These are phyloP conservation scores for Lenzites betulinus DNA, from an alignment of 768 basidiomycete genomes.

Conservation along the genomic window DNA sequence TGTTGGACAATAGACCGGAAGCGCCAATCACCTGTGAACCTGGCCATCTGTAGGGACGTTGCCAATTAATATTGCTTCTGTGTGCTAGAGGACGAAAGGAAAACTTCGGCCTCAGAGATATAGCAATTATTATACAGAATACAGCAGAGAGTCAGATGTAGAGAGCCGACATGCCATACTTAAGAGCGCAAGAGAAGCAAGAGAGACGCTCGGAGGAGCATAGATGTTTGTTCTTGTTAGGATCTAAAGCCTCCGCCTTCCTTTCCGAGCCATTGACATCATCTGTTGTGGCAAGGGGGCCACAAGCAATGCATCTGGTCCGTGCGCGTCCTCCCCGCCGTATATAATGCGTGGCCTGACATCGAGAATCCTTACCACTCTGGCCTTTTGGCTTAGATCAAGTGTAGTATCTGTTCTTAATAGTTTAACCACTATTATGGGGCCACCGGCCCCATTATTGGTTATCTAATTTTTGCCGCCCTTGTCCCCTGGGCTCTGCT, in stretches of 20 bases:
- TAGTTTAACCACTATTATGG: conserved; percentile 47
- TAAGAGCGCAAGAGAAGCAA: too few relatives aligned
- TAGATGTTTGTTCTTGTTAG: conserved; percentile 3
- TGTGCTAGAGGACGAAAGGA: too few relatives aligned
- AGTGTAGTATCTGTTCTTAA: conserved; percentile 79
- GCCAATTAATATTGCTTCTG: too few relatives aligned
- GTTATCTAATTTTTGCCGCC: conserved; percentile 38
- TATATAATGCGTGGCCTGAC: conserved; percentile 11
- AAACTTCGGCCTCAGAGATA: too few relatives aligned
- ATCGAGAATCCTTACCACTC: conserved; percentile 41
- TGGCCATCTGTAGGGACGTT: too few relatives aligned
- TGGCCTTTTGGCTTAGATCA: conserved; percentile 76
- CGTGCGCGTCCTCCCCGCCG: conserved; percentile 4
- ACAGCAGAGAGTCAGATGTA: too few relatives aligned
- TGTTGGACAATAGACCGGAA: too few relatives aligned
- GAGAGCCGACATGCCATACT: too few relatives aligned
- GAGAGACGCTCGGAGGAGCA: background rate
- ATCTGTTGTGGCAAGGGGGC: background rate
- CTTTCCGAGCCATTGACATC: background rate
- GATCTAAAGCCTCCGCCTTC: conserved; percentile 9
- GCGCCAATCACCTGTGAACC: too few relatives aligned
- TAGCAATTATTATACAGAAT: too few relatives aligned
- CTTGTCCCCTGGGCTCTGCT: conserved; percentile 34
- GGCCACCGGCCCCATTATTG: conserved; percentile 39
- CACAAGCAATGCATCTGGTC: conserved; percentile 7